These are phyloP conservation scores for Seiridium cupressi DNA, from an alignment of 2,329 filamentous ascomycete species.

Conservation along the genomic window DNA sequence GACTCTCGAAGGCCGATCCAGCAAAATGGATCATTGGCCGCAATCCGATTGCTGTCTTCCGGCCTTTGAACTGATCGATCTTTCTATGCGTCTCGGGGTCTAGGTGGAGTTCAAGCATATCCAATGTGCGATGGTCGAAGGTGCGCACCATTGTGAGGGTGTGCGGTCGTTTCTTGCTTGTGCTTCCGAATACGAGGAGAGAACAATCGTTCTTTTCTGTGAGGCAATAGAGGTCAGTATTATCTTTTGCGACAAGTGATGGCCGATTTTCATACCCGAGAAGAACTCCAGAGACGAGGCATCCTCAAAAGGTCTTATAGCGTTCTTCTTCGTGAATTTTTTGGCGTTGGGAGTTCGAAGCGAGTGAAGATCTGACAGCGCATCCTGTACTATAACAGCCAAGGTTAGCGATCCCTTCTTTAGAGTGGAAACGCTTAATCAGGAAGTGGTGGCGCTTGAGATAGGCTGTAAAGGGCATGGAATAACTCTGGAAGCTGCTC, in stretches of 20 bases:
- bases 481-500: no score
- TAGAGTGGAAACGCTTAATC: no score
- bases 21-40: slow-evolving; percentile 91
- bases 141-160: slow-evolving; percentile 79
- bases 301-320: slow-evolving; percentile 67
- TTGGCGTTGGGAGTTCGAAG: slow-evolving; percentile 54
- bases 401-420: no score
- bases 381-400: slow-evolving; percentile 60
- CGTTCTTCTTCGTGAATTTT: slow-evolving; percentile 74
- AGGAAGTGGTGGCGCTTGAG: no score
- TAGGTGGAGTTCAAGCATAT: slow-evolving; percentile 91
- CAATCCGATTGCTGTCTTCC: slow-evolving; percentile 75
- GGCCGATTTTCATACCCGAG: slow-evolving; percentile 40
- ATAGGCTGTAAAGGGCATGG: no score
- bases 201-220: slow-evolving; percentile 85
- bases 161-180: slow-evolving; percentile 93
- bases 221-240: not conserved
- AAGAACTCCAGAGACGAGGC: slow-evolving; percentile 88
- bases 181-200: slow-evolving; percentile 78
- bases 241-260: no score
- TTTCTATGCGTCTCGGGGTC: slow-evolving; percentile 70
- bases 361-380: slow-evolving; percentile 79
- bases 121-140: slow-evolving; percentile 83
- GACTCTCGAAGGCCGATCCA: slow-evolving; percentile 82
- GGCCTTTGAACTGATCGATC: slow-evolving; percentile 72